A percentile compares a stretch with the other conserved stretches of the same genome.
These are phyloP conservation scores for Xylaria longipes DNA, from an alignment of 495 filamentous ascomycete species.

Conservation along the genomic window DNA sequence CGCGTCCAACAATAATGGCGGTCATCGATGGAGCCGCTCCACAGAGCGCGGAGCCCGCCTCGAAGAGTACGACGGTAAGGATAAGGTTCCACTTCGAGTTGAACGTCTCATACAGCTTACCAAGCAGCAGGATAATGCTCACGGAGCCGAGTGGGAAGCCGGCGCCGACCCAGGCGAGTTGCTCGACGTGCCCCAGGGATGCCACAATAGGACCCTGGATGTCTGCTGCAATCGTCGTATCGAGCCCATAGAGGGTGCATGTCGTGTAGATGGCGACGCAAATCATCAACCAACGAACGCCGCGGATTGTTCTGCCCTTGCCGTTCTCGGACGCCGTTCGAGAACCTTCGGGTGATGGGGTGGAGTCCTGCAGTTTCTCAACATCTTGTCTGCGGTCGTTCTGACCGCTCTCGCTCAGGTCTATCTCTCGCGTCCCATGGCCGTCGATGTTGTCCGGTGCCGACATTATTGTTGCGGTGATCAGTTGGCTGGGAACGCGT, in stretches of 20 bases:
- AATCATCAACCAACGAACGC: constrained; percentile 49
- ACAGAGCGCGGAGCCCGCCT: constrained; percentile 57
- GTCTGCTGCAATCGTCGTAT: constrained; percentile 68
- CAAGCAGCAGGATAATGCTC: constrained; percentile 46
- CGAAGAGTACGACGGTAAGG: constrained; percentile 51
- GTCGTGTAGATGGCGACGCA: constrained; percentile 55
- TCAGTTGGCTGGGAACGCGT: no score
- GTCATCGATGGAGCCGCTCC: constrained; percentile 58
- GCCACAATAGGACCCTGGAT: constrained; percentile 58
- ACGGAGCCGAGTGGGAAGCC: constrained; percentile 54
- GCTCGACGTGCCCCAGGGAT: constrained; percentile 50
- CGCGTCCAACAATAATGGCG: constrained; percentile 56
- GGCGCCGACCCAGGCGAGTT: constrained; percentile 59
- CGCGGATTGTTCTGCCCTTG: no score
- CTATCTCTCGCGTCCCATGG: no score
- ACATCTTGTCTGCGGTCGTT: no score
- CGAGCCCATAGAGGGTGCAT: constrained; percentile 61
- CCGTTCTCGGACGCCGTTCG: no score
- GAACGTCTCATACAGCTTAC: constrained; percentile 54
- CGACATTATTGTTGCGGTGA: no score
- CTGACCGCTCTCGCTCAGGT: no score
- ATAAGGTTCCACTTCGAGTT: constrained; percentile 59
- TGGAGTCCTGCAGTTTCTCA: no score
- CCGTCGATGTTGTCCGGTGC: no score
- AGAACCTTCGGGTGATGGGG: no score